Base-by-base conservation (phyloP, 2,329 filamentous ascomycete genomes). In the Aspergillus versicolor region DNA sequence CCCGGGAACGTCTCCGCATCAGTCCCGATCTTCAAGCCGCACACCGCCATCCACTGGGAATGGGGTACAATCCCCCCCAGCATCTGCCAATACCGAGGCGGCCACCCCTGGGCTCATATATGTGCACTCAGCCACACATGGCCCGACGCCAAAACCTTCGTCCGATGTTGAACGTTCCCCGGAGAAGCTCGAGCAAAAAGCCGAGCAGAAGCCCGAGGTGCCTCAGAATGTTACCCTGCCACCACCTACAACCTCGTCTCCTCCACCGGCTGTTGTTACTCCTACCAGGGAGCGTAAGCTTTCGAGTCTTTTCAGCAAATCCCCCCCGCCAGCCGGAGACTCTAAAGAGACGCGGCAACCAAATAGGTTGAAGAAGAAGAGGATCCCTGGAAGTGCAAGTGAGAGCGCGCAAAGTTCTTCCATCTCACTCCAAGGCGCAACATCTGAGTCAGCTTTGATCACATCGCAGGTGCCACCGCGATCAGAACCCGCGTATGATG, bases 281-380 rank as follows among this genome's bases (percentile, higher is more conserved):
- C 85, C 87, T 6, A 79, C 78, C 5, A 87, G 83, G 60, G 89
- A 92, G 56, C 84, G 87, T 30, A 87, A 84, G 58, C 73, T 95
- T 54, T 81, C 88, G 51, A 84, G 79, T 66, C 77, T 95, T 38
- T 89, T 95, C 67, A 83, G 68, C 24, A 77, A 89, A 66, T 83
- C 88, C 62, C 88, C 89, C 2, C 85, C 88, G 1, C 81, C 82
- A 0, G 81, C 77, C 24, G 83, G 85, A 42, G 82, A 76, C 3
- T 73, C 79, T 38, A 87, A 87, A 61, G 87, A 83, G 65, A 74
- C 68, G 8, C 84, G 90, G 45, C 88, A 88, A 70, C 91, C 92
- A 0, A 97, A 96, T 68, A 96, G 97, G 74, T 79, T 99, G 51
- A 89, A 88, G 73, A 97, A 97, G 80, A 96, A 91, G 74, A 82